Percentiles rank a stretch among this genome's conserved stretches.
phyloP scores from a whole-genome alignment of 768 basidiomycete species.

The Russula foetens region DNA sequence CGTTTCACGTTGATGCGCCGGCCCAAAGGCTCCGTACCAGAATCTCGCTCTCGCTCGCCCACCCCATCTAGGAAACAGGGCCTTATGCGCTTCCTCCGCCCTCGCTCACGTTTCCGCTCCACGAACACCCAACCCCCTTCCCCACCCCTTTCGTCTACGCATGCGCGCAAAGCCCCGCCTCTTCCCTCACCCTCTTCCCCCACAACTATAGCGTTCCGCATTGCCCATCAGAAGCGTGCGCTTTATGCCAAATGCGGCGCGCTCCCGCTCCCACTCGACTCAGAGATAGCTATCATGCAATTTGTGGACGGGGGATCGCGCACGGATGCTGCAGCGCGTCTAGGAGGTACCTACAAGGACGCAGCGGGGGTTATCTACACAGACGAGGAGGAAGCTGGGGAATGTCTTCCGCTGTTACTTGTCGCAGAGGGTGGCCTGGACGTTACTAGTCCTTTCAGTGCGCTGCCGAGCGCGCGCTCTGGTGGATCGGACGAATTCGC shows the following conservation, averaged over 20 bases:
- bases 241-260: slow-evolving; percentile 35
- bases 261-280: slow-evolving; percentile 45
- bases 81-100: slow-evolving; percentile 38
- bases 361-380: slow-evolving; percentile 57
- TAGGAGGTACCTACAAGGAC: slow-evolving; percentile 37
- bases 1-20: slow-evolving; percentile 33
- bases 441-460: neutral
- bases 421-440: slow-evolving; percentile 22
- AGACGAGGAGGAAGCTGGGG: slow-evolving; percentile 65
- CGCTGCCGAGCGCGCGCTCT: neutral
- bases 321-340: slow-evolving; percentile 43
- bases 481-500: neutral
- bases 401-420: slow-evolving; percentile 52
- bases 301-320: slow-evolving; percentile 56
- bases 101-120: slow-evolving; percentile 33
- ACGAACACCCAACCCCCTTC: slow-evolving; percentile 24
- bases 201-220: neutral
- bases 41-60: slow-evolving; percentile 18
- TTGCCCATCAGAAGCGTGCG: slow-evolving; percentile 26
- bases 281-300: slow-evolving; percentile 64
- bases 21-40: neutral
- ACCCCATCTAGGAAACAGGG: slow-evolving; percentile 21
- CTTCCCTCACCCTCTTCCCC: slow-evolving; percentile 3
- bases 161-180: neutral
- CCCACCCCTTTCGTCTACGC: neutral